Evolutionary conservation across 1,139 yeast genomes (phyloP), one percentile per base, ranked within the genome.

Genomic region (Scheffersomyces illinoinensis): DNA sequence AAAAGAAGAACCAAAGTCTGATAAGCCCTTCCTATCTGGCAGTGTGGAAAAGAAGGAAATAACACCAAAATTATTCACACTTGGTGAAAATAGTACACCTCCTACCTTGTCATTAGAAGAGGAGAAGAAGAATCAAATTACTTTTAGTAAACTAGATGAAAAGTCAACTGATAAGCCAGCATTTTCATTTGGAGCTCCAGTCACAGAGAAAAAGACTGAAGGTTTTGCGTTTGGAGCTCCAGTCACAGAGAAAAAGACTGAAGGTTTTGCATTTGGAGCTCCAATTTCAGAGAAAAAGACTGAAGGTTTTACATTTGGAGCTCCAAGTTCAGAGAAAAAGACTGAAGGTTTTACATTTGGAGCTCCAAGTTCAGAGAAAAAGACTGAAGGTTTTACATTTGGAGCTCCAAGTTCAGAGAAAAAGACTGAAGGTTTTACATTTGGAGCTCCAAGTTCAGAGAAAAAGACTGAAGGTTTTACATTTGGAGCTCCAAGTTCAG

Each of bases 231-330:
- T 8, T 24, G 33, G 33, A 24, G 18, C 51, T 19, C 58, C 18
- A 55, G 47, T 48, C 60, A n/a, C 5, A 5, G 10, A 47, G 50
- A 47, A 47, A n/a, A 47, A 18, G 14, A 21, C 21, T 21, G 21
- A 7, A 33, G 14, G 14, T 2, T 24, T 24, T 24, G 2, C 33
- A 8, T 33, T 33, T 33, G 43, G 43, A 12, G 43, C n/a, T 2
- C 23, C 57, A n/a, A 26, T 10, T 12, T 21, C 56, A n/a, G 58
- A 47, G 43, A 52, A 51, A n/a, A 20, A 50, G 24, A 20, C 53
- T 39, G 12, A 53, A 57, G 8, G 61, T 17, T 59, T 64, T 52
- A 54, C 62, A 8, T 62, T 64, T 58, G 67, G 66, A 3, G 26
- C 59, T 20, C 47, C 5, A 7, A 33, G 10, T 2, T 4, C 43